Percentiles rank a stretch among this genome's conserved stretches.
Conservation (phyloP, 768 basidiomycete genomes). For the Suillus tomentosus region DNA sequence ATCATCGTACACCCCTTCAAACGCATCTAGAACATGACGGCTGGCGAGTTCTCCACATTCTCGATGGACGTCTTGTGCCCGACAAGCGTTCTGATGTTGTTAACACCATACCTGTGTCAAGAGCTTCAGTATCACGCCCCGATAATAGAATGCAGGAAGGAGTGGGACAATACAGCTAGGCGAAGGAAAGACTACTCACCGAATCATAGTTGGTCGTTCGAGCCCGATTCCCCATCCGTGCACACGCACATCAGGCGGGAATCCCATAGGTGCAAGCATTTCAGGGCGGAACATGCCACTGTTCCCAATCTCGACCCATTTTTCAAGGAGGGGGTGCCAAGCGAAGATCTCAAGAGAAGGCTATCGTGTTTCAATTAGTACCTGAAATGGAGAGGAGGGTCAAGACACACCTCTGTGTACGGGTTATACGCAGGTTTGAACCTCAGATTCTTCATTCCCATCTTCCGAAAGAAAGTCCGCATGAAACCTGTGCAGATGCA, state of each 20-base stretch:
- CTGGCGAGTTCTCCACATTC: slow-evolving; percentile 83
- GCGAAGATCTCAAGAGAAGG: slow-evolving; percentile 98
- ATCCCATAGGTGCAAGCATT: slow-evolving; percentile 99
- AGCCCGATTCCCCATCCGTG: slow-evolving; percentile 96
- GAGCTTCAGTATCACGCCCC: slow-evolving; percentile 9
- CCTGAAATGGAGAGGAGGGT: background rate
- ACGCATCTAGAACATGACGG: slow-evolving; percentile 76
- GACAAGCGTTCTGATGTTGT: slow-evolving; percentile 93
- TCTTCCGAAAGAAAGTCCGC: slow-evolving; percentile 97
- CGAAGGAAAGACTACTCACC: slow-evolving; percentile 49
- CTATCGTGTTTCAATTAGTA: slow-evolving; percentile 38
- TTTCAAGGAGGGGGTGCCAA: slow-evolving; percentile 90
- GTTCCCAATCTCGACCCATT: slow-evolving; percentile 98
- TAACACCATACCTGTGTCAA: slow-evolving; percentile 82
- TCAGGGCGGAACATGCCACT: slow-evolving; percentile 99
- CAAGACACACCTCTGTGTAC: slow-evolving; percentile 78
- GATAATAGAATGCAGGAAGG: background rate
- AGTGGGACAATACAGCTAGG: background rate
- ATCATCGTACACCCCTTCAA: background rate
- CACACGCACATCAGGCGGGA: slow-evolving; percentile 94
- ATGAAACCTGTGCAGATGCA: slow-evolving; percentile 74
- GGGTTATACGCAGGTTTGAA: slow-evolving; percentile 99
- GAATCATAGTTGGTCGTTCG: slow-evolving; percentile 98
- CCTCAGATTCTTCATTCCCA: slow-evolving; percentile 90
- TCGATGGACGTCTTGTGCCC: slow-evolving; percentile 97